Conservation (phyloP, 23 red algal species). For the Pyropia haitanensis region DNA sequence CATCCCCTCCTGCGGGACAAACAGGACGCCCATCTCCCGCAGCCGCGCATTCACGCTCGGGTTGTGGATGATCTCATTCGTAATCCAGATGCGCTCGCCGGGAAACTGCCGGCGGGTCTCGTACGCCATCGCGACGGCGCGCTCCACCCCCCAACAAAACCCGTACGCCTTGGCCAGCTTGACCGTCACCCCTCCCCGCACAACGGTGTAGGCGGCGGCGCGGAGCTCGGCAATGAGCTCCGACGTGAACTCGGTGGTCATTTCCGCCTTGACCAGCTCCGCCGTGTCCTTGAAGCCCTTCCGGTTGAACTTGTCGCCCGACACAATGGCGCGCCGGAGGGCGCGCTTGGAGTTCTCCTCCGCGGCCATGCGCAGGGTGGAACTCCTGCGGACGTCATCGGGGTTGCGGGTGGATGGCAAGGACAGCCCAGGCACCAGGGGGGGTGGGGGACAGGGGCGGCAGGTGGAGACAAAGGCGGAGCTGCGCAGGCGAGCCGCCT, state of each 20-base stretch:
- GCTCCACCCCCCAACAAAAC: slow-evolving; percentile 99
- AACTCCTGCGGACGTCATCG: no score
- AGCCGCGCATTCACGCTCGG: slow-evolving; percentile 87
- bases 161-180: slow-evolving; percentile 96
- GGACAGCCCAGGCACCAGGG: no score
- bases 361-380: no score
- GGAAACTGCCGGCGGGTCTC: slow-evolving; percentile 77
- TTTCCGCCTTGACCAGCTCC: slow-evolving; percentile 52
- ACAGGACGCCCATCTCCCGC: slow-evolving; percentile 74
- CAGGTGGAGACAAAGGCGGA: no score
- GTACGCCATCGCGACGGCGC: slow-evolving; percentile 93
- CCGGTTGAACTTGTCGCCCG: slow-evolving; percentile 75
- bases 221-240: slow-evolving; percentile 58
- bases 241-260: slow-evolving; percentile 86
- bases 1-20: slow-evolving; percentile 69
- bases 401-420: no score
- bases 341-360: slow-evolving; percentile 36
- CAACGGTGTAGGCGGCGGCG: slow-evolving; percentile 35
- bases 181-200: slow-evolving; percentile 69
- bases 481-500: no score
- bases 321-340: slow-evolving; percentile 43
- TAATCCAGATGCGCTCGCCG: slow-evolving; percentile 77
- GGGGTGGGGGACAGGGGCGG: no score
- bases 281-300: slow-evolving; percentile 64
- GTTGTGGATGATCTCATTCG: slow-evolving; percentile 99